A percentile compares a stretch with the other conserved stretches of the same genome.
These are phyloP conservation scores for Nephelium lappaceum DNA, from an alignment of 345 rosid species.

Conservation along the genomic window DNA sequence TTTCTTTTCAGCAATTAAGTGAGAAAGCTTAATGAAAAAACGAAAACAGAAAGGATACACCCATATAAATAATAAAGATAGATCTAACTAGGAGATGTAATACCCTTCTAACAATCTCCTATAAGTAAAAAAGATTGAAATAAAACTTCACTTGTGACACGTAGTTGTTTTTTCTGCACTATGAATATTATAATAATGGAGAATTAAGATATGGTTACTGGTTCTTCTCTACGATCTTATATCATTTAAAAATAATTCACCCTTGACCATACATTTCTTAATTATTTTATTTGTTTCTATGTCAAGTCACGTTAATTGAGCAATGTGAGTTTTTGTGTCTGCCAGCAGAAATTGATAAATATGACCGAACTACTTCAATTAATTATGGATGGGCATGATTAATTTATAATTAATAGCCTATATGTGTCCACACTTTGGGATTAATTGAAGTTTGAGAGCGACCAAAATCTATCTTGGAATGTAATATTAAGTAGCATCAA, in stretches of 20 bases:
- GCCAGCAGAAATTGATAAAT: neutral
- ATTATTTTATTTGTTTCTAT: no score
- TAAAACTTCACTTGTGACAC: no score
- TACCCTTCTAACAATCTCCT: no score
- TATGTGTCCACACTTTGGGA: neutral
- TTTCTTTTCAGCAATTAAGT: no score
- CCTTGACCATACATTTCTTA: neutral
- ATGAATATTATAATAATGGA: neutral
- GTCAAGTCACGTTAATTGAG: neutral
- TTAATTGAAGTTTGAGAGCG: neutral
- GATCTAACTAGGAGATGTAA: neutral
- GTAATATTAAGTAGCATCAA: neutral
- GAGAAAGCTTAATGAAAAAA: no score
- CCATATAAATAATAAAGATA: no score
- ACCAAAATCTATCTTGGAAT: neutral
- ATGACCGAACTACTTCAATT: no score
- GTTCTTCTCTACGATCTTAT: neutral
- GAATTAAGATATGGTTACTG: no score
- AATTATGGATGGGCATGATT: neutral
- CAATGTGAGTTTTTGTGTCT: neutral
- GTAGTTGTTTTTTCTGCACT: neutral
- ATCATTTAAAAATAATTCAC: no score
- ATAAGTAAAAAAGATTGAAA: no score
- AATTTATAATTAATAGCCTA: neutral
- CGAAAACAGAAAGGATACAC: no score